These are phyloP conservation scores for Mycena crocata DNA, from an alignment of 768 basidiomycete genomes.

Conservation along the genomic window DNA sequence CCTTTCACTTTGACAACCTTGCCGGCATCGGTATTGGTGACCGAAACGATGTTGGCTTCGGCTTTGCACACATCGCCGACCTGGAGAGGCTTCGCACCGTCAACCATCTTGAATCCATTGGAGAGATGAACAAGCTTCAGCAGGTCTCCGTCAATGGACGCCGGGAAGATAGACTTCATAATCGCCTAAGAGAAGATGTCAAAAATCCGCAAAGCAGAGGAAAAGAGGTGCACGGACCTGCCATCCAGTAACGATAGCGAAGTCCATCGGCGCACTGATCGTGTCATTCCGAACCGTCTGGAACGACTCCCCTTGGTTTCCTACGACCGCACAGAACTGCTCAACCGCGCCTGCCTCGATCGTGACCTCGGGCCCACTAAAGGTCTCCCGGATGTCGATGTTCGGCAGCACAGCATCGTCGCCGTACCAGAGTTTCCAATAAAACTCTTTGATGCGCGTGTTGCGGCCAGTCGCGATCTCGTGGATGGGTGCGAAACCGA, in stretches of 20 bases:
- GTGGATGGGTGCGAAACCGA: conserved; percentile 93
- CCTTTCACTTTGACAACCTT: conserved; percentile 95
- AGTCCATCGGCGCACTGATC: conserved; percentile 96
- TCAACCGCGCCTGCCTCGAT: conserved; percentile 85
- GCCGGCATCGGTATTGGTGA: conserved; percentile 90
- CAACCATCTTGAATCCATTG: conserved; percentile 93
- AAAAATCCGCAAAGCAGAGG: neutral
- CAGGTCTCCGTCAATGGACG: conserved; percentile 91
- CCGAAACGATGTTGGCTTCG: conserved; percentile 88
- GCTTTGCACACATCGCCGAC: conserved; percentile 93
- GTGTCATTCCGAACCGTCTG: conserved; percentile 77
- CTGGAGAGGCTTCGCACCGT: conserved; percentile 79
- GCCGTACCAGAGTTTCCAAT: conserved; percentile 99
- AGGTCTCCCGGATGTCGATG: conserved; percentile 85
- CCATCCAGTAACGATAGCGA: conserved; percentile 98
- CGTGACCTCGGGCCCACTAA: conserved; percentile 87
- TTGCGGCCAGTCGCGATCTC: conserved; percentile 89
- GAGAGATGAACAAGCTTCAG: conserved; percentile 97
- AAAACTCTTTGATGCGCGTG: conserved; percentile 93
- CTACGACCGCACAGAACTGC: conserved; percentile 91
- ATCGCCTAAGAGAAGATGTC: conserved; percentile 76
- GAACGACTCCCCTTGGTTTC: conserved; percentile 93
- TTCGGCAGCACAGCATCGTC: conserved; percentile 81
- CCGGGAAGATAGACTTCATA: conserved; percentile 98
- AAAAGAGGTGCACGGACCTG: conserved; percentile 68